Evolutionary conservation across 2,329 filamentous ascomycete species (phyloP).

Genomic region (Trichoderma pleuroti): DNA sequence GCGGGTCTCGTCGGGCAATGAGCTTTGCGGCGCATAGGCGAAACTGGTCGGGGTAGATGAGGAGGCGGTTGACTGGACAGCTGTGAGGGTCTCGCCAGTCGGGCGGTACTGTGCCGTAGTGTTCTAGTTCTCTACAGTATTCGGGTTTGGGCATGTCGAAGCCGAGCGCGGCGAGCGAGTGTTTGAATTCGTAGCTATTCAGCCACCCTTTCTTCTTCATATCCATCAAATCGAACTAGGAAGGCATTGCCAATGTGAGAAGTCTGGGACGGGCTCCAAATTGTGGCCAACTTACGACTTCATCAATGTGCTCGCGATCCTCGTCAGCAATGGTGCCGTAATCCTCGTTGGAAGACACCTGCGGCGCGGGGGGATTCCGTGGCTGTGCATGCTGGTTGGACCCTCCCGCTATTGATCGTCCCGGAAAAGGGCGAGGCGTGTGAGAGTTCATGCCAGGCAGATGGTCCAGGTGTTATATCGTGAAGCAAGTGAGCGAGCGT

Average conservation of each 20-base stretch:
- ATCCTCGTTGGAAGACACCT: slow-evolving; percentile 38
- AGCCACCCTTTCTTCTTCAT: slow-evolving; percentile 91
- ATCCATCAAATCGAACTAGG: slow-evolving; percentile 88
- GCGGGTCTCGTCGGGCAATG: slow-evolving; percentile 77
- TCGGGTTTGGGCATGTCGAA: slow-evolving; percentile 87
- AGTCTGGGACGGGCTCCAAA: background rate
- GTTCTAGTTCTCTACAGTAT: slow-evolving; percentile 74
- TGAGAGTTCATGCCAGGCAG: slow-evolving; percentile 34
- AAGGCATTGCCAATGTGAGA: slow-evolving; percentile 21
- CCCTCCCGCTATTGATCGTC: slow-evolving; percentile 33
- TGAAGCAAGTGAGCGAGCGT: background rate
- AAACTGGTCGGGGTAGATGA: slow-evolving; percentile 54
- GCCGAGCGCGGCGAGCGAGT: slow-evolving; percentile 90
- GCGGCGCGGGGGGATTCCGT: slow-evolving; percentile 33
- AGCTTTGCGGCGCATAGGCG: slow-evolving; percentile 72
- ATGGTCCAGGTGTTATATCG: background rate
- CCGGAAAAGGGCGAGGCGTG: slow-evolving; percentile 37
- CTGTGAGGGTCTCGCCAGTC: slow-evolving; percentile 48
- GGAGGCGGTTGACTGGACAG: slow-evolving; percentile 44
- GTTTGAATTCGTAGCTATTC: slow-evolving; percentile 97
- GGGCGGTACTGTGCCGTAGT: slow-evolving; percentile 71
- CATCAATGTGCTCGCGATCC: slow-evolving; percentile 87
- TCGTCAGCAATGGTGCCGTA: slow-evolving; percentile 67
- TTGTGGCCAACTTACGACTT: slow-evolving; percentile 64
- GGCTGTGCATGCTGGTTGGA: slow-evolving; percentile 32